Evolutionary conservation across 306 rosid species (phyloP).

Genomic region (Phaseolus lunatus): DNA sequence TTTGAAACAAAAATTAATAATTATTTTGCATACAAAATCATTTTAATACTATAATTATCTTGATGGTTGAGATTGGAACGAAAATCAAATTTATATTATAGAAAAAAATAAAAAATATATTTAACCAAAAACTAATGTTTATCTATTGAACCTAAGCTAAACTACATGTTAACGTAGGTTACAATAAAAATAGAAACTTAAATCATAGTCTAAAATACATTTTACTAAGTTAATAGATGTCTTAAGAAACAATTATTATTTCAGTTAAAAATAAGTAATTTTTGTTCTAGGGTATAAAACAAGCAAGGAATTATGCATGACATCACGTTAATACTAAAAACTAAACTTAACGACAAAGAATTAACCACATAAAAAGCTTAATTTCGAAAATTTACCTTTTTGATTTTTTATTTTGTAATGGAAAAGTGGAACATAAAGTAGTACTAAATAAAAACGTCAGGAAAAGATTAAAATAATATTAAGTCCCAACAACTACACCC

Average conservation of each 20-base stretch:
- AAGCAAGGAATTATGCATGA: conserved; percentile 1
- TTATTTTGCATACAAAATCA: too few relatives aligned
- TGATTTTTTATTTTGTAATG: background rate
- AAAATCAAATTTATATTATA: too few relatives aligned
- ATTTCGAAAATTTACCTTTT: background rate
- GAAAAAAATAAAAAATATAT: too few relatives aligned
- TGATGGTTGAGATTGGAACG: too few relatives aligned
- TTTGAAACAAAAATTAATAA: too few relatives aligned
- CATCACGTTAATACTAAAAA: background rate
- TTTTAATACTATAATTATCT: too few relatives aligned
- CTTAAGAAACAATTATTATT: background rate
- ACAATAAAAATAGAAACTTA: background rate
- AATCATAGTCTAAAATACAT: background rate
- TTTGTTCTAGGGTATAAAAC: background rate
- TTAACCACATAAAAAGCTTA: background rate
- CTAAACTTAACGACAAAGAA: background rate
- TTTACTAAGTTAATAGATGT: background rate
- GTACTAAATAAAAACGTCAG: background rate
- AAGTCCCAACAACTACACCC: conserved; percentile 70
- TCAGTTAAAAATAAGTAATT: background rate
- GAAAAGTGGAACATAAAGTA: background rate
- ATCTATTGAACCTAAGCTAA: background rate
- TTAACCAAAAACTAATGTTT: too few relatives aligned
- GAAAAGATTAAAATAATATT: background rate
- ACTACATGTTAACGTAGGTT: background rate